Conservation (phyloP, 1,139 yeast species). For the Pichia sp. region DNA sequence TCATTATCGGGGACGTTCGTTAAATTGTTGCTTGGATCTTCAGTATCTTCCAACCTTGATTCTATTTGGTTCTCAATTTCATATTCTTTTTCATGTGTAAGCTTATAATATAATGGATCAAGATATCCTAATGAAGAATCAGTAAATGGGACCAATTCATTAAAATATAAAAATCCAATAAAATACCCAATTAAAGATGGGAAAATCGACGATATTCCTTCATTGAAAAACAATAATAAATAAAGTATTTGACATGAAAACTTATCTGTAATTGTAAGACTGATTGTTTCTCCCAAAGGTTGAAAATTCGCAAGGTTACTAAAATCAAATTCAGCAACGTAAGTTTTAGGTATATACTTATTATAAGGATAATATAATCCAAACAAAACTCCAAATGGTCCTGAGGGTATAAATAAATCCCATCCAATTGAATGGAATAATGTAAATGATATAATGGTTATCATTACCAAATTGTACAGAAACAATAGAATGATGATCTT, state of each 20-base stretch:
- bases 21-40: background rate
- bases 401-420: constrained; percentile 41
- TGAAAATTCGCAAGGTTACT: constrained; percentile 28
- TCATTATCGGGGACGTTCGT: constrained; percentile 13
- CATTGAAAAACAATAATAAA: constrained; percentile 46
- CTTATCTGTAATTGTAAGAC: constrained; percentile 48
- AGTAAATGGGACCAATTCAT: constrained; percentile 57
- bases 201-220: constrained; percentile 44
- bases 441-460: constrained; percentile 31
- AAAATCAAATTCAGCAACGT: constrained; percentile 45
- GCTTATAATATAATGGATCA: constrained; percentile 16
- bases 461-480: constrained; percentile 28
- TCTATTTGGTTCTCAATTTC: constrained; percentile 5
- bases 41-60: background rate
- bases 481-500: constrained; percentile 33
- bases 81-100: constrained; percentile 21
- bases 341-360: constrained; percentile 52
- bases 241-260: constrained; percentile 49
- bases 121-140: constrained; percentile 45
- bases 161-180: constrained; percentile 50
- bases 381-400: constrained; percentile 59
- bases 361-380: constrained; percentile 56
- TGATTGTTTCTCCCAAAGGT: constrained; percentile 22
- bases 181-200: constrained; percentile 53
- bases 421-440: constrained; percentile 29